Base-by-base conservation (phyloP, 2,329 filamentous ascomycete genomes). In the Zymoseptoria brevis region DNA sequence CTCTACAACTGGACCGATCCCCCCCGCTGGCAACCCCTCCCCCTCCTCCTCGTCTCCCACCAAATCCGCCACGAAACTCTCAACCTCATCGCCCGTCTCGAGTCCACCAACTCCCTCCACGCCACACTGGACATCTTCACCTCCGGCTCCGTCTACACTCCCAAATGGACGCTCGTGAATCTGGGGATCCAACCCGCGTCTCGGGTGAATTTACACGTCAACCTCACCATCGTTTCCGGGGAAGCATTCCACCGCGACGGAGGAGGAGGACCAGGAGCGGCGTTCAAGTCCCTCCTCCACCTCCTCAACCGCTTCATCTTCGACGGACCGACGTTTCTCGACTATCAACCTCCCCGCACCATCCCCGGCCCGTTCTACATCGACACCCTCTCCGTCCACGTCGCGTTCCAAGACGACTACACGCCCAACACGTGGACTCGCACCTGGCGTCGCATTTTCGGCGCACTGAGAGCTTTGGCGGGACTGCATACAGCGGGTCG, bases 231-330 rank as follows among this genome's bases (percentile, higher is more conserved):
- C 50, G 62, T 65, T 58, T 67, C 61, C 54, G 64, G 66, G 1
- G 68, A 70, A 61, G 22, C 22, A n/a, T n/a, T n/a, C n/a, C n/a
- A n/a, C n/a, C n/a, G n/a, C n/a, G n/a, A n/a, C n/a, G n/a, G n/a
- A n/a, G n/a, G n/a, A n/a, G n/a, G n/a, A n/a, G n/a, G n/a, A n/a
- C n/a, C 22, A n/a, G 61, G 64, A 13, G 56, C 58, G 4, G 58
- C 59, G 1, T 66, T 65, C 22, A 53, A 60, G 19, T 52, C 57
- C 2, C 59, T 70, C 3, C 59, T 66, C 22, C 60, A 56, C 8
- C 60, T 69, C 19, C 58, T 68, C 6, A 65, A 60, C 30, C 60
- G 60, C n/a, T 64, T 68, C 57, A 50, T 70, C 1, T 58, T 57
- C 52, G 55, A 55, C 16, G 68, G 67, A 4, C 67, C 67, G 4